These are phyloP conservation scores for Boletellus ananiceps DNA, from an alignment of 768 basidiomycete genomes.

Conservation along the genomic window DNA sequence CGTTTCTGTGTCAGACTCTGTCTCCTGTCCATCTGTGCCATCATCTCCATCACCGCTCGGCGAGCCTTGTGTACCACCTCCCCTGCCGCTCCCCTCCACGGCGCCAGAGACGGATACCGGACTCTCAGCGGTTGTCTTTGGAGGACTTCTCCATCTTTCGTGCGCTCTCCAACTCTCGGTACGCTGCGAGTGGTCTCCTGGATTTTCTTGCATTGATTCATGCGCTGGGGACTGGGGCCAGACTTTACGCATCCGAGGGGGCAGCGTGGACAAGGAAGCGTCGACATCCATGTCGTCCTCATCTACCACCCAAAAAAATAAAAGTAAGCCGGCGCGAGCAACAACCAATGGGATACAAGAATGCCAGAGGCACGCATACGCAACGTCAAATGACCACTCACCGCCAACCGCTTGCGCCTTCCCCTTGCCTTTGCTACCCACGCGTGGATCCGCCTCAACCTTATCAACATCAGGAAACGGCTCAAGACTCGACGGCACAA, in stretches of 20 bases:
- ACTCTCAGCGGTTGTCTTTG: slow-evolving; percentile 17
- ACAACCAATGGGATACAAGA: neutral
- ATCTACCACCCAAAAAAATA: slow-evolving; percentile 3
- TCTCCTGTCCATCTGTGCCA: slow-evolving; percentile 24
- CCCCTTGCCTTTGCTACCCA: slow-evolving; percentile 16
- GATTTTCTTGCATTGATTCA: slow-evolving; percentile 6
- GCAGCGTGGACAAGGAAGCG: slow-evolving; percentile 33
- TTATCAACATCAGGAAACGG: slow-evolving; percentile 11
- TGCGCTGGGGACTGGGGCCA: slow-evolving; percentile 27
- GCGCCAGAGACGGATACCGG: slow-evolving; percentile 12
- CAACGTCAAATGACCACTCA: slow-evolving; percentile 12
- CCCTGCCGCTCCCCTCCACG: slow-evolving; percentile 1
- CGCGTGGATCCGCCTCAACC: slow-evolving; percentile 6
- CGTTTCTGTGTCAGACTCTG: slow-evolving; percentile 31
- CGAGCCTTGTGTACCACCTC: neutral
- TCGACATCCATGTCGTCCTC: slow-evolving; percentile 14
- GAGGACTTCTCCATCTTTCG: slow-evolving; percentile 24
- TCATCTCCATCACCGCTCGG: slow-evolving; percentile 10
- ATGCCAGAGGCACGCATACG: neutral
- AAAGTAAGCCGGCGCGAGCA: neutral
- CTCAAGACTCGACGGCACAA: slow-evolving; percentile 34
- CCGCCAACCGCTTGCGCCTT: slow-evolving; percentile 18
- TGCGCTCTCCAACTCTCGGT: slow-evolving; percentile 9
- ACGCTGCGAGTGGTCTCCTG: neutral
- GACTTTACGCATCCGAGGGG: slow-evolving; percentile 60